These are phyloP conservation scores for Ceratobasidium sp. DNA, from an alignment of 1,284 basidiomycete genomes.

Conservation along the genomic window DNA sequence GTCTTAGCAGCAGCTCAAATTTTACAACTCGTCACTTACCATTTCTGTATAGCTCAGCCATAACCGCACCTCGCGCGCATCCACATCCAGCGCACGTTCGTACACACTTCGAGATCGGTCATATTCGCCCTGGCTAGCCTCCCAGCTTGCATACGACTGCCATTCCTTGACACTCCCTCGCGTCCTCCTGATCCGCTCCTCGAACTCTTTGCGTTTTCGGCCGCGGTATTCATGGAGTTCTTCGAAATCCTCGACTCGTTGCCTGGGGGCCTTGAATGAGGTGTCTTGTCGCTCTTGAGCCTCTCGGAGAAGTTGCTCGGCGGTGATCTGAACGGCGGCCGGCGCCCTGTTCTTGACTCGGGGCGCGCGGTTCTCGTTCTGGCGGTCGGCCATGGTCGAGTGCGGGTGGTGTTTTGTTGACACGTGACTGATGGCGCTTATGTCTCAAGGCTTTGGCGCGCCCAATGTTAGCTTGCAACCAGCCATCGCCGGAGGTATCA, in stretches of 20 bases:
- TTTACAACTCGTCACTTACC: slow-evolving; percentile 46
- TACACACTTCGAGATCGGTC: slow-evolving; percentile 92
- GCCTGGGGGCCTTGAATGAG: slow-evolving; percentile 88
- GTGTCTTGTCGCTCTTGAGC: slow-evolving; percentile 97
- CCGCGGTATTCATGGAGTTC: slow-evolving; percentile 96
- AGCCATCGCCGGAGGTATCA: no score
- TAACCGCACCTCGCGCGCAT: slow-evolving; percentile 84
- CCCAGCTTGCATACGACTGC: slow-evolving; percentile 67
- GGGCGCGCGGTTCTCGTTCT: slow-evolving; percentile 50
- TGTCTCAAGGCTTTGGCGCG: no score
- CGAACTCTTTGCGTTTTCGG: slow-evolving; percentile 92
- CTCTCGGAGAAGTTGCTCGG: slow-evolving; percentile 97
- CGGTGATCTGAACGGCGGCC: slow-evolving; percentile 94
- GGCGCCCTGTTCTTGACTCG: slow-evolving; percentile 93
- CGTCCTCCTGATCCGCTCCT: slow-evolving; percentile 91
- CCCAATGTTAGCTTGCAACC: no score
- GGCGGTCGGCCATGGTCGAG: slow-evolving; percentile 25
- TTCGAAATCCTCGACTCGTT: slow-evolving; percentile 95
- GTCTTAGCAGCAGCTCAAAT: slow-evolving; percentile 48
- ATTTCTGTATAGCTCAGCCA: slow-evolving; percentile 99
- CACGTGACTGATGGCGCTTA: no score
- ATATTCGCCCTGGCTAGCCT: slow-evolving; percentile 97
- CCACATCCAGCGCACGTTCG: slow-evolving; percentile 95
- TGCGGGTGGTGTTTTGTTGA: no score
- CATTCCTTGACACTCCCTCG: slow-evolving; percentile 77